Evolutionary conservation across 176 grass and related monocot species (phyloP), one percentile per base, ranked within the genome.

Genomic region (Avena eriantha): DNA sequence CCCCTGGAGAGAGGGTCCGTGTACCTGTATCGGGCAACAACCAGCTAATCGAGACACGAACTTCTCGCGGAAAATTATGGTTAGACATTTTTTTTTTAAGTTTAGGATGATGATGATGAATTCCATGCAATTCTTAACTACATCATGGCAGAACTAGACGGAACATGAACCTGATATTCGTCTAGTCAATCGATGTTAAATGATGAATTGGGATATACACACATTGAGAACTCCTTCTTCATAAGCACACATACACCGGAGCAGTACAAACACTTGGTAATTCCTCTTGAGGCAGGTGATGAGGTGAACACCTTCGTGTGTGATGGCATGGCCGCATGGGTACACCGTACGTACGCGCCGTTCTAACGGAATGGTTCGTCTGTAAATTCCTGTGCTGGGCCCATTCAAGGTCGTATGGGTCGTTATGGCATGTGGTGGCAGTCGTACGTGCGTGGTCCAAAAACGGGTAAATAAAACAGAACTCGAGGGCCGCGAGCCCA

Each of bases 381-480:
- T 43, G 29, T 14, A 23, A 21, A 36, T 83, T 59, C 4, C 5
- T 7, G 2, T 16, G 3, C 14, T 23, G 76, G 54, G 13, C 5
- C 54, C 54, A 87, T 19, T 7, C 6, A 41, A 41, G 21, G 39
- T 58, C 58, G 54, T 49, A 36, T 8, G 79, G 84, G 71, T 82
- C 83, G 71, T 90, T 82, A 82, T 47, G 8, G 72, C 78, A 41
- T 77, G 71, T 39, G 51, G 83, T 82, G 43, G 45, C 65, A 24
- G 19, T 54, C 21, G 14, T 78, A 54, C 45, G 34, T 61, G 72
- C 18, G 45, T 86, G 79, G 79, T 82, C 79, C 79, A 65, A 24
- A 76, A 58, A 49, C 36, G 13, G 53, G 46, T 64, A 76, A 82
- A 51, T 53, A 22, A 22, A 86, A 86, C 21, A 12, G n/a, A 47